phyloP scores from a whole-genome alignment of 2,329 filamentous ascomycete genomes.

The Penicillium sp. region DNA sequence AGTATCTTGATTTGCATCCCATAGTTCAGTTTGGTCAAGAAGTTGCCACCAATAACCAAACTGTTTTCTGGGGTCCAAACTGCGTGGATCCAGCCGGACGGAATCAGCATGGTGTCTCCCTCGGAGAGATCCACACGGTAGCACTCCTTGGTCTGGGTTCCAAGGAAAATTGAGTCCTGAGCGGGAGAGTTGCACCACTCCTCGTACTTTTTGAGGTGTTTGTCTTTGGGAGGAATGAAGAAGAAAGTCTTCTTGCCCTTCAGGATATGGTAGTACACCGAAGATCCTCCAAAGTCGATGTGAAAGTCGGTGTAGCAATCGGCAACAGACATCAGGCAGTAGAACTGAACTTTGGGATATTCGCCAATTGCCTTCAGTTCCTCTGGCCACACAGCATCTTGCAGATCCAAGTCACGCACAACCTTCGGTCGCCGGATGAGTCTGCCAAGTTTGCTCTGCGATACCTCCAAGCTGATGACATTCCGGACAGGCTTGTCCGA shows the following conservation, averaged over 20 bases:
- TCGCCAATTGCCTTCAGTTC: slow-evolving; percentile 56
- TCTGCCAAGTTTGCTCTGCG: slow-evolving; percentile 61
- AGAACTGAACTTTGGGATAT: slow-evolving; percentile 65
- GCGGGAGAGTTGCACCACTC: slow-evolving; percentile 68
- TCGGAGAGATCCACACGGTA: slow-evolving; percentile 65
- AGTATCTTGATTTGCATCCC: slow-evolving; percentile 65
- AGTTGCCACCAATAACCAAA: slow-evolving; percentile 70
- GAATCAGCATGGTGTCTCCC: slow-evolving; percentile 70
- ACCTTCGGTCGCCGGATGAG: slow-evolving; percentile 64
- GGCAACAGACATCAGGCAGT: slow-evolving; percentile 69
- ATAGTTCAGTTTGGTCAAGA: slow-evolving; percentile 64
- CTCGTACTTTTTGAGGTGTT: slow-evolving; percentile 68
- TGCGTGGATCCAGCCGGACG: slow-evolving; percentile 70
- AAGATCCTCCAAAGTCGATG: slow-evolving; percentile 70
- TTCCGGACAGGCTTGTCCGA: slow-evolving; percentile 62
- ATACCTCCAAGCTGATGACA: slow-evolving; percentile 69
- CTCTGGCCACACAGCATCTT: slow-evolving; percentile 53
- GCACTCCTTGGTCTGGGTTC: slow-evolving; percentile 64
- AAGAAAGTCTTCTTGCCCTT: slow-evolving; percentile 70
- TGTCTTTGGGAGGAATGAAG: slow-evolving; percentile 68
- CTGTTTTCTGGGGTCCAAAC: slow-evolving; percentile 71
- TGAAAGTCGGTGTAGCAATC: slow-evolving; percentile 73
- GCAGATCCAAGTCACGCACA: slow-evolving; percentile 61
- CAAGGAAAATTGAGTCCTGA: slow-evolving; percentile 66
- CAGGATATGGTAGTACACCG: slow-evolving; percentile 69